These are phyloP conservation scores for Gossypium stocksii DNA, from an alignment of 345 rosid species.

Conservation along the genomic window DNA sequence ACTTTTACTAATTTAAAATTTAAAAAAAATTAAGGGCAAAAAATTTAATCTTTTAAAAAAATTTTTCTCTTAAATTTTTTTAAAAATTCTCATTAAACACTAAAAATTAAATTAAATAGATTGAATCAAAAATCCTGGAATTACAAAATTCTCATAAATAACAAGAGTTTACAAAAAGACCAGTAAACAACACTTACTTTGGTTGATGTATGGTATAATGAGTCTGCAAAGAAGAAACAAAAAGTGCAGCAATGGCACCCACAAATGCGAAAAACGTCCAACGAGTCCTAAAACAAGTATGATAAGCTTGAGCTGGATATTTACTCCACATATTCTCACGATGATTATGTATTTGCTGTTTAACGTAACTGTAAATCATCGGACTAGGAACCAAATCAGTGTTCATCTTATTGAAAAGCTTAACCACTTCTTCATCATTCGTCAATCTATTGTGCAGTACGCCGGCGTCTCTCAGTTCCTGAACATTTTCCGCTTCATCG, in stretches of 20 bases:
- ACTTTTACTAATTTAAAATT: no score
- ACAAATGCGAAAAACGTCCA: not conserved
- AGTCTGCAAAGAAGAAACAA: not conserved
- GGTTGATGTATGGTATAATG: not conserved
- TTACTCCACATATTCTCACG: not conserved
- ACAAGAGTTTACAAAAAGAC: not conserved
- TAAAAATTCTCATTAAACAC: no score
- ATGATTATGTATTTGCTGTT: not conserved
- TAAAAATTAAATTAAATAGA: no score
- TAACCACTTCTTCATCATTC: conserved; percentile 5
- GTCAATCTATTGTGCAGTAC: conserved; percentile 12
- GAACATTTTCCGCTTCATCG: conserved; percentile 16
- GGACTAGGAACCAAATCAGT: not conserved
- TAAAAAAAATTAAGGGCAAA: no score
- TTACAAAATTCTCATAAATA: no score
- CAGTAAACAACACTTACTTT: not conserved
- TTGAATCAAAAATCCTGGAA: no score
- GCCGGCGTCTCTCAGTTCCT: conserved; percentile 3
- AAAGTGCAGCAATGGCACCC: not conserved
- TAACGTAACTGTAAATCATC: not conserved
- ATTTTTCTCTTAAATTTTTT: no score
- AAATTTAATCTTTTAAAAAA: no score
- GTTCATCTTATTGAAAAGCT: conserved; percentile 1
- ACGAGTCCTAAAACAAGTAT: not conserved
- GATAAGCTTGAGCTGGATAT: conserved; percentile 5